phyloP scores from a whole-genome alignment of 306 rosid genomes.

The Ochetophila trinervis region DNA sequence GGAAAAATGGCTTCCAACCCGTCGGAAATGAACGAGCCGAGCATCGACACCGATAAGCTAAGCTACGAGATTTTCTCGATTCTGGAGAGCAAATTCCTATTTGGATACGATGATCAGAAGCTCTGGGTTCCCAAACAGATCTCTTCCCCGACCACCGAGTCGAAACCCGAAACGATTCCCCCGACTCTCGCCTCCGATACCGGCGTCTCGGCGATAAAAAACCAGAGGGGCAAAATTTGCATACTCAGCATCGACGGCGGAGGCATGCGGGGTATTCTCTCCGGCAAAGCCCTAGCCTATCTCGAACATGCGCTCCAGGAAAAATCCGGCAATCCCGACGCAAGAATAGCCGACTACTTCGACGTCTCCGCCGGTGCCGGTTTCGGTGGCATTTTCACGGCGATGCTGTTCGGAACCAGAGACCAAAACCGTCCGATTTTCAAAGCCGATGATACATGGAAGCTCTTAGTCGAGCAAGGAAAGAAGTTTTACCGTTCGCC shows the following conservation, averaged over 20 bases:
- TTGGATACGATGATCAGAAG: slow-evolving; percentile 93
- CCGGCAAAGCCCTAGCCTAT: slow-evolving; percentile 85
- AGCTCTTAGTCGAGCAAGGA: slow-evolving; percentile 68
- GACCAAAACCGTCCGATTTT: slow-evolving; percentile 67
- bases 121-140: slow-evolving; percentile 88
- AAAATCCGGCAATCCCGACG: slow-evolving; percentile 84
- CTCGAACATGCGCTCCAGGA: slow-evolving; percentile 70
- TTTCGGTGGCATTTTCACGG: slow-evolving; percentile 81
- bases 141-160: slow-evolving; percentile 35
- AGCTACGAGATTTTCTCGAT: slow-evolving; percentile 97
- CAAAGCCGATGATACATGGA: slow-evolving; percentile 81
- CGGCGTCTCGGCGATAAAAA: slow-evolving; percentile 59
- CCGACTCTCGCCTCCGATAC: slow-evolving; percentile 21
- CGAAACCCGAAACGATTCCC: slow-evolving; percentile 37
- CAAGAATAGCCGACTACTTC: slow-evolving; percentile 87
- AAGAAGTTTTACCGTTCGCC: slow-evolving; percentile 48
- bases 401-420: slow-evolving; percentile 79
- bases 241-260: slow-evolving; percentile 91
- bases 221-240: slow-evolving; percentile 94
- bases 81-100: slow-evolving; percentile 85
- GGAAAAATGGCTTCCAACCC: slow-evolving; percentile 44
- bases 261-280: slow-evolving; percentile 88
- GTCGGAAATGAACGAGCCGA: slow-evolving; percentile 87
- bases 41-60: slow-evolving; percentile 93
- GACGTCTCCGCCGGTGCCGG: slow-evolving; percentile 93